Conservation (phyloP, 495 filamentous ascomycete species). For the Aeminium ludgeri region DNA sequence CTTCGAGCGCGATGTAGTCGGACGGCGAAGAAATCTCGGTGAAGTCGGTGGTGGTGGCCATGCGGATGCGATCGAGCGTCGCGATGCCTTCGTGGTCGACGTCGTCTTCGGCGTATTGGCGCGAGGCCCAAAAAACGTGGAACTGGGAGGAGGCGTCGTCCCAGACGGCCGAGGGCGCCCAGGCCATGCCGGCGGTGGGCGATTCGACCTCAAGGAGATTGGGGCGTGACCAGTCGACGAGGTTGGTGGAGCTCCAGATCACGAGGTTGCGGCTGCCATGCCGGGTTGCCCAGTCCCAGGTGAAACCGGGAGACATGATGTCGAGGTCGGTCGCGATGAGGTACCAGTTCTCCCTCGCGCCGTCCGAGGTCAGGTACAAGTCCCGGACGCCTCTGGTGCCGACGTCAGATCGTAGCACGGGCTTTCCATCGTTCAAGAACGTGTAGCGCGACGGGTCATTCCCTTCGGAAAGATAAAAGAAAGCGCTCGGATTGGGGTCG, state of each 20-base stretch:
- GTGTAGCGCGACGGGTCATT: not conserved
- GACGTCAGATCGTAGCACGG: not conserved
- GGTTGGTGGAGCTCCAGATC: not conserved
- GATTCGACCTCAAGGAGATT: not conserved
- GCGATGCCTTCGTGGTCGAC: constrained; percentile 16
- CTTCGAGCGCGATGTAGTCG: constrained; percentile 8
- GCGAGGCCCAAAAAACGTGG: not conserved
- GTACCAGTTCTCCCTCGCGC: no score
- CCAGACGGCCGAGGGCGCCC: not conserved
- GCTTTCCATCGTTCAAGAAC: not conserved
- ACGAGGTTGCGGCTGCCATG: not conserved
- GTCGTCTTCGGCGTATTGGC: constrained; percentile 16
- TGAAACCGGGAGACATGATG: not conserved
- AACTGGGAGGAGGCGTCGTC: not conserved
- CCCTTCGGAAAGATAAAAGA: not conserved
- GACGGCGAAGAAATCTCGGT: constrained; percentile 16
- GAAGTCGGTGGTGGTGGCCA: constrained; percentile 22
- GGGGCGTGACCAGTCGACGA: not conserved
- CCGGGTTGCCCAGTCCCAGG: not conserved
- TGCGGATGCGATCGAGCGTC: constrained; percentile 18
- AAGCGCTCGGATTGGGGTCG: not conserved
- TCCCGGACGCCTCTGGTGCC: not conserved
- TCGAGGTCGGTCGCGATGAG: not conserved
- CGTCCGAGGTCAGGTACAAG: not conserved
- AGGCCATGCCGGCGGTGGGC: not conserved